Evolutionary conservation across 805 yeast species (phyloP), one percentile per base, ranked within the genome.

Genomic region (Nakazawaea populi): DNA sequence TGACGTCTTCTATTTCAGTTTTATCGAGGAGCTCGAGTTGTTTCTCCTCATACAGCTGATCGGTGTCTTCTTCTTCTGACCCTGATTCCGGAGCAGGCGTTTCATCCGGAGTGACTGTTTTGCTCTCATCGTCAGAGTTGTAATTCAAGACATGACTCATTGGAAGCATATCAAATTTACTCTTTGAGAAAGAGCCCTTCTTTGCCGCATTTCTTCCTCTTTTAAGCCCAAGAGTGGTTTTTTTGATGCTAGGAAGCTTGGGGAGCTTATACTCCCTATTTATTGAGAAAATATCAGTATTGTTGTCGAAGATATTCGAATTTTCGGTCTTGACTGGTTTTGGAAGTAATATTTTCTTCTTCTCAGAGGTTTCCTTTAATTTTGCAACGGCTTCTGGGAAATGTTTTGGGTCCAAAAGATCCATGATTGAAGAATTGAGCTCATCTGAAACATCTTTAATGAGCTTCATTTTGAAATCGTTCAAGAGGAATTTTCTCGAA

Each of bases 401-500:
- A 38, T 75, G 75, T 4, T 76, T 78, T 39, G 82, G 83, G 51
- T 79, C 76, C 56, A 89, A 70, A 18, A 76, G 66, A 32, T 83
- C 83, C 49, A 86, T 71, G 14, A 89, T 77, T 1, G 75, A 72
- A 0, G 94, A 89, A 28, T 88, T 76, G 4, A 87, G 67, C 53
- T 89, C 77, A 59, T 83, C 92, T 56, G 87, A 73, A 28, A 89
- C 77, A 66, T 89, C 96, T 54, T 85, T 84, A 24, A 81, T 68
- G 43, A 89, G 63, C 44, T 83, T 81, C 9, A 71, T 69, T 53
- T 79, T 80, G 47, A 89, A 73, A 56, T 89, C 96, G 50, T 77
- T 79, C 29, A 83, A 61, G 45, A 90, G 69, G 48, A 75, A 67
- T 27, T 74, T 68, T 1, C 79, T 72, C 0, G 96, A 85, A 30